Base-by-base conservation (phyloP, 257 asterid genomes). In the Handroanthus guayacan region DNA sequence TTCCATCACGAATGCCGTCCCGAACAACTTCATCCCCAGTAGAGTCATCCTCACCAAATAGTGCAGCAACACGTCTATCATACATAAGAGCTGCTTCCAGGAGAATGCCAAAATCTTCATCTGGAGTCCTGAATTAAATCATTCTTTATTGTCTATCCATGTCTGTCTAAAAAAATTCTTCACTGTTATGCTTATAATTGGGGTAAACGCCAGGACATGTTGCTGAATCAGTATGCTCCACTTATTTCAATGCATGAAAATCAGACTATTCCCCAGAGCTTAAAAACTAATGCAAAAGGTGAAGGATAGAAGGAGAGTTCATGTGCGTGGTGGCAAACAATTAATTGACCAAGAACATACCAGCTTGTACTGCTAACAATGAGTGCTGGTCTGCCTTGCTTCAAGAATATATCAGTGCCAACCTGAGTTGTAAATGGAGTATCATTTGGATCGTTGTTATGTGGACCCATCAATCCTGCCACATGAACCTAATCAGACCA, bases 361-460 rank as follows among this genome's bases (percentile, higher is more conserved):
- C 98, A 92, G 92, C 99, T 95, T 66, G 98, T 95, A 79, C 98
- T 95, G 89, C 99, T 95, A 62, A 95, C 96, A 62, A 95, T 79
- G 74, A 92, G 91, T 1, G 97, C 99, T 10, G 99, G 99, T 77
- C 98, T 88, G 80, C 89, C 89, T 83, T 72, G 86, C 80, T 88
- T 92, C 87, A 90, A 76, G 71, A 72, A 74, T 69, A 92, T 77
- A 72, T 87, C 89, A 72, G 83, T 60, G 43, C 83, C 94, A 72
- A 71, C 84, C 81, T 65, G 88, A 80, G 89, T 74, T 76, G 99
- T 91, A 82, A 92, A 87, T 78, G 92, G 86, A 76, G 86, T 91
- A 62, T 20, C 75, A 85, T 70, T 77, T 20, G 89, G 87, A 83
- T 85, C 88, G 74, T 62, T 54, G 39, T 78, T 74, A 13, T 74